Evolutionary conservation across 1,139 yeast species (phyloP).

Genomic region (Arxiozyma telluris): DNA sequence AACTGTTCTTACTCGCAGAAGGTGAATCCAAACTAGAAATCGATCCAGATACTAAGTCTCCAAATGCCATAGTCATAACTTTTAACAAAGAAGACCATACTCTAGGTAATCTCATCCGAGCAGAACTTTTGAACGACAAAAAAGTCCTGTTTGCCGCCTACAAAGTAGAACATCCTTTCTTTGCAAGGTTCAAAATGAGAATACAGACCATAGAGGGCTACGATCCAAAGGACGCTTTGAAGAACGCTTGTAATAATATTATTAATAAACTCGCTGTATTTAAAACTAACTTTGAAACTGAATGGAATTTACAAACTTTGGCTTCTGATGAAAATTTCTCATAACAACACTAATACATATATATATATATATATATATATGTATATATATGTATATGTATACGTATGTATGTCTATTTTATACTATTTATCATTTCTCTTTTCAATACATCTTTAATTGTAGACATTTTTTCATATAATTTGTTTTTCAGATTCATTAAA

Average conservation of each 20-base stretch:
- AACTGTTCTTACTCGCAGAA: slow-evolving; percentile 91
- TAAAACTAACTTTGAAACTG: slow-evolving; percentile 72
- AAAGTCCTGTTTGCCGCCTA: slow-evolving; percentile 92
- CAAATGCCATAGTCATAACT: slow-evolving; percentile 86
- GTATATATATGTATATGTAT: too few relatives aligned
- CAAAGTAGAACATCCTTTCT: slow-evolving; percentile 94
- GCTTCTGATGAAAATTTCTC: slow-evolving; percentile 43
- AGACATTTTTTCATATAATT: not conserved
- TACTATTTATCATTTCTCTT: not conserved
- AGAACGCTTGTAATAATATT: slow-evolving; percentile 76
- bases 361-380: too few relatives aligned
- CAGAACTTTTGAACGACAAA: slow-evolving; percentile 77
- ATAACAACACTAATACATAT: too few relatives aligned
- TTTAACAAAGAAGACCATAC: slow-evolving; percentile 98
- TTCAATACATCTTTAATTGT: not conserved
- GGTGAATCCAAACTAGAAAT: slow-evolving; percentile 87
- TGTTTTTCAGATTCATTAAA: not conserved
- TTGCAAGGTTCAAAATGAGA: slow-evolving; percentile 88
- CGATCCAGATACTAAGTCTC: slow-evolving; percentile 90
- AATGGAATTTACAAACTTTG: slow-evolving; percentile 85
- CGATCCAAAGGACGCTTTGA: slow-evolving; percentile 82
- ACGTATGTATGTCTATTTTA: too few relatives aligned
- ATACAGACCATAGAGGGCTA: slow-evolving; percentile 94
- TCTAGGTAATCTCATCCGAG: slow-evolving; percentile 77
- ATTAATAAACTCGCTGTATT: slow-evolving; percentile 70